Evolutionary conservation across 1,284 basidiomycete species (phyloP).

Genomic region (Chalciporus sp.): DNA sequence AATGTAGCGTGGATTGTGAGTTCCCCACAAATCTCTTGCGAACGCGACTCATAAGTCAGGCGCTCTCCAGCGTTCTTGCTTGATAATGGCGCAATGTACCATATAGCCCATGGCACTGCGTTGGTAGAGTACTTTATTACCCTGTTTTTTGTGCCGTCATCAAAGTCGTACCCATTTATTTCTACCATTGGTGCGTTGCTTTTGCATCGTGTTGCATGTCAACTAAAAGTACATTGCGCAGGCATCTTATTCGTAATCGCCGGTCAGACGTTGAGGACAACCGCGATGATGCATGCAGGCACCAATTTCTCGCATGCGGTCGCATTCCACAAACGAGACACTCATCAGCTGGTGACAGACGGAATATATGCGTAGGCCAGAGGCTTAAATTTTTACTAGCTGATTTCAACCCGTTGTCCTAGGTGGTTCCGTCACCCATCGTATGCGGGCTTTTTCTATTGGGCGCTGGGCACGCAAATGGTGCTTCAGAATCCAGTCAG

Average conservation of each 20-base stretch:
- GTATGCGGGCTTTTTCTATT: constrained; percentile 97
- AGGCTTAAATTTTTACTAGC: background rate
- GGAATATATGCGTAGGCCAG: constrained; percentile 80
- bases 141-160: constrained; percentile 64
- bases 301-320: constrained; percentile 93
- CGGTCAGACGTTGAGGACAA: constrained; percentile 82
- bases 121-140: constrained; percentile 81
- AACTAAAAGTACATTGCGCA: constrained; percentile 30
- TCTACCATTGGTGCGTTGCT: constrained; percentile 56
- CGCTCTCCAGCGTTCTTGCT: constrained; percentile 82
- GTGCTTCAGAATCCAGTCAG: constrained; percentile 86
- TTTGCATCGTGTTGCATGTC: background rate
- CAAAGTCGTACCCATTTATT: constrained; percentile 57
- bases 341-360: constrained; percentile 81
- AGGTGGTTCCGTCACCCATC: constrained; percentile 95
- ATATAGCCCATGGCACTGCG: constrained; percentile 81
- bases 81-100: constrained; percentile 88
- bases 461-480: constrained; percentile 96
- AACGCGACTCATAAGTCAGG: background rate
- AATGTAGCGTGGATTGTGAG: constrained; percentile 93
- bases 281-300: constrained; percentile 95
- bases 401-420: constrained; percentile 6
- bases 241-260: constrained; percentile 65
- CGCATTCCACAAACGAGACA: constrained; percentile 70
- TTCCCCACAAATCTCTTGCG: constrained; percentile 12